Conservation (phyloP, 805 yeast genomes). For the Suhomyces sp. region DNA sequence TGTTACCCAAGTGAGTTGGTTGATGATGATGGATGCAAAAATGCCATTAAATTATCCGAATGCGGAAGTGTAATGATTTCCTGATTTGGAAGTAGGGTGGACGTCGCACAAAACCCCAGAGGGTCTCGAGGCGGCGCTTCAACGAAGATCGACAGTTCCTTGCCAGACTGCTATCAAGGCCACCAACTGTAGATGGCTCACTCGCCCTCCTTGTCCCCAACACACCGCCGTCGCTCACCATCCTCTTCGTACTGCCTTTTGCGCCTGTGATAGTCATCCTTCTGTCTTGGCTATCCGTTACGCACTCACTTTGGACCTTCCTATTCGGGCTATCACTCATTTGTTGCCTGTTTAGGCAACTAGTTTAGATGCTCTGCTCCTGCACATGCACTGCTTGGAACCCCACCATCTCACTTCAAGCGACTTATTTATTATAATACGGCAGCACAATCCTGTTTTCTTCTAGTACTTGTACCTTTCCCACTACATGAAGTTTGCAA, state of each 20-base stretch:
- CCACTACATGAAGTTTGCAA: constrained; percentile 2
- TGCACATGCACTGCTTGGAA: neutral
- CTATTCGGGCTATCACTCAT: constrained; percentile 1
- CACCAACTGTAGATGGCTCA: no score
- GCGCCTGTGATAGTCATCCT: neutral
- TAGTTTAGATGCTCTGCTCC: neutral
- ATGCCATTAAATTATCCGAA: constrained; percentile 5
- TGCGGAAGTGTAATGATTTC: constrained; percentile 6
- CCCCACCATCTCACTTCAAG: neutral
- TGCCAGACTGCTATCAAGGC: neutral
- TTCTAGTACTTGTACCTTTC: neutral
- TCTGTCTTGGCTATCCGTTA: neutral
- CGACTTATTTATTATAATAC: neutral
- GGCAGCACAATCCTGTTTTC: neutral
- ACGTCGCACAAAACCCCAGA: neutral
- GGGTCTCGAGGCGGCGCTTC: neutral
- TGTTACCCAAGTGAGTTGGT: neutral
- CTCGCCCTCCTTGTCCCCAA: no score
- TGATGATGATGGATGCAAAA: neutral
- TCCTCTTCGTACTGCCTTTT: neutral
- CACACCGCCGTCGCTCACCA: no score
- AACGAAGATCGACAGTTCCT: neutral
- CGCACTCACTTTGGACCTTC: neutral
- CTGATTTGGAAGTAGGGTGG: neutral
- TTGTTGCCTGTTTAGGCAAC: constrained; percentile 9